Base-by-base conservation (phyloP, 2,329 filamentous ascomycete genomes). In the Aspergillus sp. region DNA sequence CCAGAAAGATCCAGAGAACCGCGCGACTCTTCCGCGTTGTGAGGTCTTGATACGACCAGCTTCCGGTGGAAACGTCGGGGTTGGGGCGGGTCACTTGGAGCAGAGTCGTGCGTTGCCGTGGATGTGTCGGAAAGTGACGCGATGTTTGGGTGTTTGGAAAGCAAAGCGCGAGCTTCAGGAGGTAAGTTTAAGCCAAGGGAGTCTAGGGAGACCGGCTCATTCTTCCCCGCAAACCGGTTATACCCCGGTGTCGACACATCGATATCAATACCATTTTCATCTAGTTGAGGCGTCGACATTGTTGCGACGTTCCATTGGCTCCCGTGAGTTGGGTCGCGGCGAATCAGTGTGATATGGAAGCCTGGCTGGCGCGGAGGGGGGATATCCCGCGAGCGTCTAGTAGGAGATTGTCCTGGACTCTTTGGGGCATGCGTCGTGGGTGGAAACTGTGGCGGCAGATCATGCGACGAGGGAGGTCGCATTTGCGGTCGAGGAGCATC, bases 221-320 rank as follows among this genome's bases (percentile, higher is more conserved):
- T 70, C 15, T 71, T 67, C 3, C 70, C 66, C n/a, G 80, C 69
- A 62, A 88, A 87, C 53, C 83, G 83, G 39, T 74, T 78, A 65
- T 88, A 88, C 15, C 84, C 84, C 2, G 83, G 81, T 22, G 83
- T 86, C 8, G 75, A 79, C 11, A 88, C 80, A 51, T 86, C 83
- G 11, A 88, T 77, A 39, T 80, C 78, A 54, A 81, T 76, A 2
- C 70, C 56, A 36, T 69, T 66, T 50, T 63, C 65, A 50, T 69
- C 70, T 55, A 65, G 61, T 36, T 60, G 66, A 36, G 68, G 66
- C 43, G 72, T 76, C 42, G 80, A 81, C 48, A 91, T 81, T 54
- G 81, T 85, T 20, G 86, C 89, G 12, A 92, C 82, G 67, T 92
- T 92, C 88, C 89, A 91, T 71, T 92, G 89, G 54, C 80, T 80